Evolutionary conservation across 306 rosid genomes (phyloP).

Genomic region (Elaeagnus macrophylla): DNA sequence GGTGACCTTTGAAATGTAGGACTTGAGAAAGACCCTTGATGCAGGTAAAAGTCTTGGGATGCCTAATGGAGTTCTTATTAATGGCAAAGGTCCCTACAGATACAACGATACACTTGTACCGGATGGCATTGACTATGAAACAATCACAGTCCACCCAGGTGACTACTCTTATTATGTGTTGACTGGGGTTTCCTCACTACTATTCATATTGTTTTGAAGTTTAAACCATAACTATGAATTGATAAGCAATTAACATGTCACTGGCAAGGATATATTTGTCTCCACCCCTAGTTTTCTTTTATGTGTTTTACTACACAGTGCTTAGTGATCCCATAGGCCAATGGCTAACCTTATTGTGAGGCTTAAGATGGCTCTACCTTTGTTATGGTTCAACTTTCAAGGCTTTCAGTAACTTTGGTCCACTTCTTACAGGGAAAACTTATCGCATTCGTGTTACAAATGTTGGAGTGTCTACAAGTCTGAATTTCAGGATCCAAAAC

Average conservation of each 20-base stretch:
- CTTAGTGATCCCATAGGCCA: background rate
- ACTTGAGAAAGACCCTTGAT: constrained; percentile 68
- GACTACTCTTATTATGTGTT: background rate
- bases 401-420: constrained; percentile 3
- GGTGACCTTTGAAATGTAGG: constrained; percentile 42
- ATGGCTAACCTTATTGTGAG: background rate
- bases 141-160: constrained; percentile 79
- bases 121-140: constrained; percentile 67
- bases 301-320: no score
- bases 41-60: constrained; percentile 88
- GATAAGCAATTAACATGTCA: no score
- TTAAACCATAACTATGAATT: background rate
- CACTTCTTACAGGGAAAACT: constrained; percentile 62
- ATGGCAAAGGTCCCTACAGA: constrained; percentile 91
- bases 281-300: no score
- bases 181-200: background rate
- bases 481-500: constrained; percentile 87
- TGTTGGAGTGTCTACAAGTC: constrained; percentile 86
- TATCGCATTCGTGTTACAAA: constrained; percentile 85
- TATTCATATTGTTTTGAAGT: no score
- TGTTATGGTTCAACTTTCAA: constrained; percentile 1
- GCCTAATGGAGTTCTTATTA: constrained; percentile 93
- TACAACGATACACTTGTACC: constrained; percentile 79
- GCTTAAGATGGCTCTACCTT: background rate
- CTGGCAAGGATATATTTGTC: no score